Evolutionary conservation across 345 rosid genomes (phyloP).

Genomic region (Dipteronia dyeriana): DNA sequence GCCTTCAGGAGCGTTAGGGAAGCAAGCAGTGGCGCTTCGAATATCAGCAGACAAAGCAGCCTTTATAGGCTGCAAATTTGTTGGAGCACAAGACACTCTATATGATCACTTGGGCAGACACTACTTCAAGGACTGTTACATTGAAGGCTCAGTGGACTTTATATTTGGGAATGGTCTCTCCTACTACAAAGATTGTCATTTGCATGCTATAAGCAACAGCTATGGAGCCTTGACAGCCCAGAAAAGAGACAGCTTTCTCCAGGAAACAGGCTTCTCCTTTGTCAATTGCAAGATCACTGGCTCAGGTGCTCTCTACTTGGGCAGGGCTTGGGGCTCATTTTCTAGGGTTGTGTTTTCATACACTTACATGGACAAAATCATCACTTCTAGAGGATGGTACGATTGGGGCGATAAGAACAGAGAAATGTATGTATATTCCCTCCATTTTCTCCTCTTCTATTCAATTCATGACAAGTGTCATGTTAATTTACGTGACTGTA

Average conservation of each 20-base stretch:
- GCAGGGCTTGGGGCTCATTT: conserved; percentile 52
- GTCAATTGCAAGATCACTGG: conserved; percentile 48
- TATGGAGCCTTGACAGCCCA: conserved; percentile 47
- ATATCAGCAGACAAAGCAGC: conserved; percentile 48
- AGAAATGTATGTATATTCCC: conserved; percentile 25
- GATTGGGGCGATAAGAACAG: conserved; percentile 45
- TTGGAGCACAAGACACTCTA: conserved; percentile 49
- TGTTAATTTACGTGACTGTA: too few relatives aligned
- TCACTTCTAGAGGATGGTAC: conserved; percentile 45
- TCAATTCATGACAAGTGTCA: too few relatives aligned
- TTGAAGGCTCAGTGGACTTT: conserved; percentile 50
- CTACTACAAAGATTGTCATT: conserved; percentile 38
- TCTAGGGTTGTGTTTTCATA: conserved; percentile 45
- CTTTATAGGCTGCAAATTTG: conserved; percentile 38
- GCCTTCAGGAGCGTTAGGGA: conserved; percentile 43
- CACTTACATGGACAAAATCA: conserved; percentile 39
- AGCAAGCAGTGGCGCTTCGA: conserved; percentile 47
- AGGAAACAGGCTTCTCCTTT: conserved; percentile 46
- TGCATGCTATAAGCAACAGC: conserved; percentile 41
- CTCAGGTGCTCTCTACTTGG: conserved; percentile 38
- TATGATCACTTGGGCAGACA: conserved; percentile 50
- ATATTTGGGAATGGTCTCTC: conserved; percentile 52
- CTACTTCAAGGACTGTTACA: conserved; percentile 41
- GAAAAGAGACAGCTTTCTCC: conserved; percentile 32
- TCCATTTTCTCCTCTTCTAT: background rate